Base-by-base conservation (phyloP, 2,329 filamentous ascomycete species). In the Neonectria hederae region DNA sequence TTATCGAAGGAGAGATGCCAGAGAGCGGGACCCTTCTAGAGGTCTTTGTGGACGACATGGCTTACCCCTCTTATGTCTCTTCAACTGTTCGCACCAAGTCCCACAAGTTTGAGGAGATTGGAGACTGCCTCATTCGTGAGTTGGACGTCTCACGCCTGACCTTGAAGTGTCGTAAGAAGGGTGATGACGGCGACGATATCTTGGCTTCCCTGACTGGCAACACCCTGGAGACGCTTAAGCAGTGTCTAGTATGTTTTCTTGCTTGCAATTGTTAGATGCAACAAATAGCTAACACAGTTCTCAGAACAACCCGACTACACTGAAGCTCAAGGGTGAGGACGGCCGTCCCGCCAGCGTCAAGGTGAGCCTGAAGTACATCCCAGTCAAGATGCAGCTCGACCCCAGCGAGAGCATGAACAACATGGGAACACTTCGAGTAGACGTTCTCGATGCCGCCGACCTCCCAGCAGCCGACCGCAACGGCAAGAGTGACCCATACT, bases 351-450 rank as follows among this genome's bases (percentile, higher is more conserved):
- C 26, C 82, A 94, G 89, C 75, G 86, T 99, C 76, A 97, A 91
- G 71, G 92, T 99, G 76, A 97, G 92, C 81, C 86, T 97, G 75
- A 97, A 97, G 79, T 99, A 97, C 77, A 89, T 99, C 24, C 96
- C 96, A 0, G 90, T 98, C 65, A 89, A 92, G 82, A 99, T 99
- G 96, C 84, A 89, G 61, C 90, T 99, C 53, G 94, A 99, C 74
- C 92, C 96, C 0, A 93, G 90, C 73, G 96, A 99, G 80, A 97
- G 94, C 75, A 97, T 99, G 84, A 98, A 97, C 87, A 99, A 99
- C 80, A 97, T 97, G 89, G 96, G 96, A 64, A 94, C 90, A 63
- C 89, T 99, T 22, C 92, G 94, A 21, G 93, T 99, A n/a, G 94
- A 98, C 74, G 87, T 99, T 19, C 83, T 98, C 40, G 94, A 97